A percentile compares a stretch with the other conserved stretches of the same genome.
Conservation (phyloP, 2,329 filamentous ascomycete genomes). For the Dactylonectria macrodidyma region DNA sequence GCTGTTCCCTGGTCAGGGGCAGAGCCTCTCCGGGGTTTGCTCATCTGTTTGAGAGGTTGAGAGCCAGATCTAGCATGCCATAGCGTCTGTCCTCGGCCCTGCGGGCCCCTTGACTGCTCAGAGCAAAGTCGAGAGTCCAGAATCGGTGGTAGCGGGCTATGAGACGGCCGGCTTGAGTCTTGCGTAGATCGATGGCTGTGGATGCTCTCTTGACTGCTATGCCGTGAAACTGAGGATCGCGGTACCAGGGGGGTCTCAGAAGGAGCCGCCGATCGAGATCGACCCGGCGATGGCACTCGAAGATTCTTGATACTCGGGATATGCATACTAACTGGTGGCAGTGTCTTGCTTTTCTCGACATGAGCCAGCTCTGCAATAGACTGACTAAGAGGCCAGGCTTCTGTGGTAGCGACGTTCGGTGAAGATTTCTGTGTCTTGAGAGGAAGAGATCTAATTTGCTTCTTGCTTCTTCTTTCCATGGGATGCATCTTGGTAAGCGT, state of each 20-base stretch:
- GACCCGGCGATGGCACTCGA: constrained; percentile 31
- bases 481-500: too few relatives aligned
- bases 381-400: constrained; percentile 49
- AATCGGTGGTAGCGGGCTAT: background rate
- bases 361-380: constrained; percentile 41
- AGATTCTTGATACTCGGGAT: constrained; percentile 54
- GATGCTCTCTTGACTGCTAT: constrained; percentile 35
- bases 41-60: constrained; percentile 25
- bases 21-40: constrained; percentile 39
- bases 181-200: constrained; percentile 34
- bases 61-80: constrained; percentile 17
- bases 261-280: constrained; percentile 33
- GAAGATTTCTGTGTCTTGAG: too few relatives aligned
- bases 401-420: too few relatives aligned
- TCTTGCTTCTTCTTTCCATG: too few relatives aligned
- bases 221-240: constrained; percentile 38
- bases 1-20: constrained; percentile 34
- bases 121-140: too few relatives aligned
- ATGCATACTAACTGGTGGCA: constrained; percentile 61
- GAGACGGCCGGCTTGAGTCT: constrained; percentile 23
- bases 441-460: too few relatives aligned
- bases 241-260: constrained; percentile 32
- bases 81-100: too few relatives aligned
- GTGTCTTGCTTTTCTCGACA: constrained; percentile 51
- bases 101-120: too few relatives aligned